These are phyloP conservation scores for Eucalyptus pauciflora DNA, from an alignment of 345 rosid species.

Conservation along the genomic window DNA sequence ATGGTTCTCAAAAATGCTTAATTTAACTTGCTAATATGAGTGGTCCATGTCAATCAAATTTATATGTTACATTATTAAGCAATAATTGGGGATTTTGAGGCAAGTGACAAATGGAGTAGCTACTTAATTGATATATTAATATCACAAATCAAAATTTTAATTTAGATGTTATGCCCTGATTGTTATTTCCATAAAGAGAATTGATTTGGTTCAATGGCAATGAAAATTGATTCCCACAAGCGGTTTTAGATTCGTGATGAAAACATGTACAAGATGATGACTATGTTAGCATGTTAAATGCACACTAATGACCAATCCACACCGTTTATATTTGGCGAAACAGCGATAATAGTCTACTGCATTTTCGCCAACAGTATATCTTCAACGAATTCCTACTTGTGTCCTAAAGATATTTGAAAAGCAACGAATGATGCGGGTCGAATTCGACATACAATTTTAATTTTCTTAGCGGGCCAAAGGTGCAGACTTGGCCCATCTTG, in stretches of 20 bases:
- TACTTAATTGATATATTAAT: not conserved
- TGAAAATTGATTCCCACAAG: not conserved
- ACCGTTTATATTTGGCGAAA: not conserved
- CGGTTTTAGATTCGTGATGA: not conserved
- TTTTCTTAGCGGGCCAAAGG: not conserved
- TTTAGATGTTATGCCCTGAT: not conserved
- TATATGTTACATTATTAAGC: not conserved
- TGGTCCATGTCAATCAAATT: not conserved
- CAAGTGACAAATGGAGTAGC: not conserved
- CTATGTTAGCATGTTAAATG: not conserved
- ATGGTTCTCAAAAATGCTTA: not conserved
- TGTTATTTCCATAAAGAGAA: not conserved
- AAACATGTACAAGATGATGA: not conserved
- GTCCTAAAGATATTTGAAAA: not conserved
- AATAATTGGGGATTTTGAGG: not conserved
- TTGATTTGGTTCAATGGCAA: not conserved
- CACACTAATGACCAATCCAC: not conserved
- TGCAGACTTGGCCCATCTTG: not conserved
- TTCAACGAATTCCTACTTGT: not conserved
- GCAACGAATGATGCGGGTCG: not conserved
- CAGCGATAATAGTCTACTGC: not conserved
- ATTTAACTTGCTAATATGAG: not conserved
- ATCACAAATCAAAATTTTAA: not conserved
- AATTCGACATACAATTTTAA: not conserved
- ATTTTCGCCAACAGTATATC: not conserved